Evolutionary conservation across 805 yeast genomes (phyloP), one percentile per base, ranked within the genome.

Genomic region (Candida succiphila): DNA sequence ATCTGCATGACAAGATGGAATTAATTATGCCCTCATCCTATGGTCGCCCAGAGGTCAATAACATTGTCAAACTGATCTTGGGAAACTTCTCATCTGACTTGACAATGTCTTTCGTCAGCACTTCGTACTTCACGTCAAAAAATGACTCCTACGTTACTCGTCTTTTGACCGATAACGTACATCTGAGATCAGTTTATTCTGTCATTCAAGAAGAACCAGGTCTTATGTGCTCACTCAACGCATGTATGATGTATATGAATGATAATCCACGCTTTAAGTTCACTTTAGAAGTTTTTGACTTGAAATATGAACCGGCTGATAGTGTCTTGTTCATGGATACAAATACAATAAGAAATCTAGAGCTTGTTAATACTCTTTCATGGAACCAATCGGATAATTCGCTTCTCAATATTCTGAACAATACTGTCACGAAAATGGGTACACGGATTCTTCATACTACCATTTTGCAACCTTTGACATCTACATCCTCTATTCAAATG

Each of bases 361-460:
- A 68, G 32, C 41, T 69, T 17, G 45, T 60, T 2, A 56, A 58
- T 8, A 65, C 60, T 40, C 45, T 48, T 3, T 30, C 44, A 5
- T 54, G 52, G 7, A 25, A 28, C 3, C 43, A 42, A 15, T 49
- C 43, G 7, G 62, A 59, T 0, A 31, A 49, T 7, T 54, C 64
- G 0, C 44, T 69, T 7, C 52, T 57, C 21, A 62, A 59, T 18
- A 50, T 53, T 27, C 38, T 68, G 29, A 56, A 68, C 39, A 40
- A 45, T 1, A 65, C 72, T 1, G 37, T 45, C 0, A 69, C 75
- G 0, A 62, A 57, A 33, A 69, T 69, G 75, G 75, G 75, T 0
- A 49, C 45, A 13, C 40, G 74, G 32, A 37, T 60, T 6, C 44
- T 70, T 31, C 55, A 58, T 38, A 61, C 53, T 24, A 66, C 57